Evolutionary conservation across 2,329 filamentous ascomycete species (phyloP), one percentile per base, ranked within the genome.

Genomic region (Aspergillus jensenii): DNA sequence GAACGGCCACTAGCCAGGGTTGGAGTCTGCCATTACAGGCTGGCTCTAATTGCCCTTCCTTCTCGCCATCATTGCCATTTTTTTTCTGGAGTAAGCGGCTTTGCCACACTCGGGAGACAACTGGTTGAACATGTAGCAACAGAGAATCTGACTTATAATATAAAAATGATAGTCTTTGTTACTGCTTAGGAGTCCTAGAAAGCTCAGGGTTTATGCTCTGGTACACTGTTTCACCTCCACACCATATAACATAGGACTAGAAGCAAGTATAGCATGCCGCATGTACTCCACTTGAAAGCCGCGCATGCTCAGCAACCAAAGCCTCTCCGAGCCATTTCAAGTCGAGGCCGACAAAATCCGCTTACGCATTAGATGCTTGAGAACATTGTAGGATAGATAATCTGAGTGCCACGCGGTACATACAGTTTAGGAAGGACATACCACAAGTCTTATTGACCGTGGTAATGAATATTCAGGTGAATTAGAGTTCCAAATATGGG

Each of bases 1-100:
- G 59, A 61, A 58, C 59, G 45, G n/a, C 35, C 31, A 52, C 50
- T 37, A 43, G n/a, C 40, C 47, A 51, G 52, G 41, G 50, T 27
- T 31, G 41, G 9, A 8, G 9, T 48, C 40, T 23, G 40, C 25
- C 33, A 47, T 39, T 48, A 35, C 43, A 25, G 43, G 43, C 14
- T 45, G 43, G 43, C 41, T 21, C 9, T 21, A 19, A 44, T 19
- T 44, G 41, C 43, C 43, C 19, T 45, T 45, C 12, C 23, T 27
- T 12, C 9, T 50, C 35, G 37, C 17, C 19, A 50, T 27, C 21
- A 39, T 17, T 14, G 23, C 40, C 9, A 17, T 21, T 11, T 40
- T n/a, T 40, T 40, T 33, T 33, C 27, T 19, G n/a, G 44, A 14
- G 19, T 19, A 25, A 23, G 35, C 19, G 15, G 14, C 23, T 8